A percentile compares a stretch with the other conserved stretches of the same genome.
Conservation (phyloP, 805 yeast species). For the Yarrowia sp. region DNA sequence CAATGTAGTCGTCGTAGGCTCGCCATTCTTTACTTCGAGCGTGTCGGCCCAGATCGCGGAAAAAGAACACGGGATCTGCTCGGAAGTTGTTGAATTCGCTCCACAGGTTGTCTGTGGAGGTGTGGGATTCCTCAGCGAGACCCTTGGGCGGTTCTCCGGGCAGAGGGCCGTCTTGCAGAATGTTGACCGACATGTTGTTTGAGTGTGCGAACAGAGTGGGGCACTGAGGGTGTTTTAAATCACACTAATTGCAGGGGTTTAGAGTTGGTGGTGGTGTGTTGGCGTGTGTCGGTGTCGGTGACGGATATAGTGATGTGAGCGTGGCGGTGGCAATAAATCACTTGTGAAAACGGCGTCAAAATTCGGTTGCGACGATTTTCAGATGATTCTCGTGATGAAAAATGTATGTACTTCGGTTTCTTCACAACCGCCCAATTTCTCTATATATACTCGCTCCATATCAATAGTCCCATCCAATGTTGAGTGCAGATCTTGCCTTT, state of each 20-base stretch:
- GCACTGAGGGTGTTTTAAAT: neutral
- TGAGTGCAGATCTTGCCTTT: slow-evolving; percentile 20
- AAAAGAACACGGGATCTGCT: slow-evolving; percentile 38
- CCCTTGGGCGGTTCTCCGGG: slow-evolving; percentile 6
- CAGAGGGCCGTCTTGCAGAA: slow-evolving; percentile 19
- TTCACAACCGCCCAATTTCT: neutral
- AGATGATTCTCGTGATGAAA: neutral
- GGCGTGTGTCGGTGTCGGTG: neutral
- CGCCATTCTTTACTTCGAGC: slow-evolving; percentile 40
- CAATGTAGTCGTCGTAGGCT: slow-evolving; percentile 40
- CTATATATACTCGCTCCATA: neutral
- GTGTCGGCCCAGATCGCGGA: slow-evolving; percentile 35
- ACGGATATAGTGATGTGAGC: neutral
- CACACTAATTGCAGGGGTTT: slow-evolving; percentile 5
- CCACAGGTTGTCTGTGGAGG: slow-evolving; percentile 33
- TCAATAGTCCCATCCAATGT: neutral
- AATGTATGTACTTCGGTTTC: neutral
- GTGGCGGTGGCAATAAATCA: neutral
- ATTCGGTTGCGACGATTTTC: neutral
- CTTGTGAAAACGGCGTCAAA: no score
- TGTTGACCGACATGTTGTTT: slow-evolving; percentile 14
- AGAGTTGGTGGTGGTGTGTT: slow-evolving; percentile 10
- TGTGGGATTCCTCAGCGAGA: slow-evolving; percentile 3
- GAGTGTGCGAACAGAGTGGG: neutral
- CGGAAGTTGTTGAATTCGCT: slow-evolving; percentile 39